Evolutionary conservation across 116 monocot genomes (phyloP).

Genomic region (Trichopus zeylanicus): DNA sequence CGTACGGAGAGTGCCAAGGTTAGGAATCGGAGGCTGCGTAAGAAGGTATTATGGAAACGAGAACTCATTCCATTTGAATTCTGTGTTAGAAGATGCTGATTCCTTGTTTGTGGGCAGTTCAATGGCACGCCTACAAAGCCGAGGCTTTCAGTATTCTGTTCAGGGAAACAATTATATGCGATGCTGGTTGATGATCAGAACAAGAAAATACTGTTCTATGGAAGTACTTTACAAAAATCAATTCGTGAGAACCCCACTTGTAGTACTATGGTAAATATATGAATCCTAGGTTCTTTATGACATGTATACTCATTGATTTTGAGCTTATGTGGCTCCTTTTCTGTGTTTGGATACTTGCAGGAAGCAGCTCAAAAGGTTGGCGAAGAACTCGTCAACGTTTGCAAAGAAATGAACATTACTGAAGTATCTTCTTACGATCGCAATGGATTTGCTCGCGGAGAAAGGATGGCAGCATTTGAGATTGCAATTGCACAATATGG

Average conservation of each 20-base stretch:
- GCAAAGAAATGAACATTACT: constrained; percentile 51
- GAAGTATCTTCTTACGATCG: constrained; percentile 93
- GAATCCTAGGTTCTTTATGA: too few species aligned
- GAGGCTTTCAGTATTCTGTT: constrained; percentile 95
- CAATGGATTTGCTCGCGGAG: constrained; percentile 85
- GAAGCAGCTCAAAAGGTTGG: constrained; percentile 88
- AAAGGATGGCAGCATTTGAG: constrained; percentile 94
- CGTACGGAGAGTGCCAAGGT: constrained; percentile 64
- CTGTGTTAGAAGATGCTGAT: not conserved
- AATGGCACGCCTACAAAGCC: constrained; percentile 77
- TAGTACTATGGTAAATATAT: constrained; percentile 50
- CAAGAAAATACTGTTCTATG: constrained; percentile 87
- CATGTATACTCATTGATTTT: too few species aligned
- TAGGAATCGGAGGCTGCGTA: constrained; percentile 57
- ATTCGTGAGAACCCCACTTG: constrained; percentile 49
- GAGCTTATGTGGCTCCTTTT: too few species aligned
- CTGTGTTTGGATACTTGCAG: too few species aligned
- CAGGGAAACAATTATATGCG: constrained; percentile 74
- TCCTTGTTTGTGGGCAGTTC: constrained; percentile 39
- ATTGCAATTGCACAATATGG: constrained; percentile 63
- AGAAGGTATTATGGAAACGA: constrained; percentile 38
- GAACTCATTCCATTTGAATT: not conserved
- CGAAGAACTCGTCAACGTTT: constrained; percentile 77
- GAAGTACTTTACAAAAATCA: constrained; percentile 85
- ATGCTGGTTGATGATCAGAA: constrained; percentile 89